Base-by-base conservation (phyloP, 257 asterid genomes). In the Solanum phureja region DNA sequence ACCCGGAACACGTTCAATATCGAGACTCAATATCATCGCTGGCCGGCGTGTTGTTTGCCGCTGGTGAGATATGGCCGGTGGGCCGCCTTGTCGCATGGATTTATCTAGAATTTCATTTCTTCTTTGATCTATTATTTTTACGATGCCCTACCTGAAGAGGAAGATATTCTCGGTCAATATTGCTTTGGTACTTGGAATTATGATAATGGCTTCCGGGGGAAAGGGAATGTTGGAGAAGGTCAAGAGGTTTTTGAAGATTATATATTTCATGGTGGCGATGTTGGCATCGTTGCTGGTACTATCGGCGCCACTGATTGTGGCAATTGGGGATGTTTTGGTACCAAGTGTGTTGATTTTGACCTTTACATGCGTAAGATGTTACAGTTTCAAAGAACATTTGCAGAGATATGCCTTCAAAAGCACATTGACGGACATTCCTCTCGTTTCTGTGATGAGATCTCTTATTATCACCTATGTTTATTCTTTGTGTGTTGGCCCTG, bases 391-490 rank as follows among this genome's bases (percentile, higher is more conserved):
- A 89, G 95, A 95, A 88, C 98, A 95, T 92, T 93, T 95, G 93
- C 89, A 82, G 89, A 93, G 96, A 92, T 97, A 97, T 82, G 87
- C 94, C 23, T 95, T 97, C 93, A 97, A 87, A 98, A 95, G 92
- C 92, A 95, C 99, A 75, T 95, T 97, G 75, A 87, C 91, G 88
- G 99, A 95, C 83, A 95, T 97, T 92, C 99, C 99, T 79, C 86
- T 93, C n/a, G 94, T 97, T 88, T 97, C 98, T 73, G 87, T 95
- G 74, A 60, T 97, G 92, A 95, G 98, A 94, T 95, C 98, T 90
- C 91, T 97, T 79, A 90, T 95, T 56, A 93, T 97, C 87, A 92
- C 90, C 68, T 95, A 95, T 93, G 94, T 93, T 77, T 97, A 94
- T 93, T 88, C 93, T 64, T 34, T 95, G 90, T 94, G 97, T 68